Base-by-base conservation (phyloP, 1,139 yeast genomes). In the Lodderomyces elongisporus region DNA sequence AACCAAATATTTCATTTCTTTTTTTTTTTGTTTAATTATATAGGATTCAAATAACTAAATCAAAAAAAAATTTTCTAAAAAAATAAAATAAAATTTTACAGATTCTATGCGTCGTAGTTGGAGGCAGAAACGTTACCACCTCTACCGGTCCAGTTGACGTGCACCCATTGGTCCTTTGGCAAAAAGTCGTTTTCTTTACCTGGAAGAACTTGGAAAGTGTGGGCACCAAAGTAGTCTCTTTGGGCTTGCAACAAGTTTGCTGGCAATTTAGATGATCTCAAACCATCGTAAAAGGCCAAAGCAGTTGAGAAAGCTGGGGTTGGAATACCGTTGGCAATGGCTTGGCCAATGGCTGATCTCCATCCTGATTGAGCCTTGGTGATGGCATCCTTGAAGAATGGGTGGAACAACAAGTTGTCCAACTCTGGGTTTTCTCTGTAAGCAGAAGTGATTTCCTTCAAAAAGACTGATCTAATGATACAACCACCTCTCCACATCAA, bases 401-500 rank as follows among this genome's bases (percentile, higher is more conserved):
- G 83, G 74, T 88, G 80, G 82, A 89, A 89, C 62, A 91, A 74
- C 70, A 91, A 76, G 81, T 88, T 89, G 74, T 89, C 96, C 58
- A 91, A 74, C 47, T 88, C 79, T 62, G 96, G 95, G 72, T 83
- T 74, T 65, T 84, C 79, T 70, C 89, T 85, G 84, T 82, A 91
- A 48, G 98, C 98, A 62, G 85, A 64, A 52, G 98, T 91, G 69
- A 91, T 91, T 67, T 91, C 97, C 58, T 80, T 96, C 60, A 91
- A 77, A 84, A 91, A 91, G 49, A 89, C 96, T 38, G 98, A 91
- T 77, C 97, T 85, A 70, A 91, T 91, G 66, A 91, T 91, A 78
- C 98, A 91, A 52, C 98, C 98, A 74, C 98, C 98, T 79, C 98
- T 84, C 98, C 98, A 91, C 98, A 91, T 91, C 59, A 91, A 79